Evolutionary conservation across 1,284 basidiomycete genomes (phyloP).

Genomic region (Rhodotorula sp.): DNA sequence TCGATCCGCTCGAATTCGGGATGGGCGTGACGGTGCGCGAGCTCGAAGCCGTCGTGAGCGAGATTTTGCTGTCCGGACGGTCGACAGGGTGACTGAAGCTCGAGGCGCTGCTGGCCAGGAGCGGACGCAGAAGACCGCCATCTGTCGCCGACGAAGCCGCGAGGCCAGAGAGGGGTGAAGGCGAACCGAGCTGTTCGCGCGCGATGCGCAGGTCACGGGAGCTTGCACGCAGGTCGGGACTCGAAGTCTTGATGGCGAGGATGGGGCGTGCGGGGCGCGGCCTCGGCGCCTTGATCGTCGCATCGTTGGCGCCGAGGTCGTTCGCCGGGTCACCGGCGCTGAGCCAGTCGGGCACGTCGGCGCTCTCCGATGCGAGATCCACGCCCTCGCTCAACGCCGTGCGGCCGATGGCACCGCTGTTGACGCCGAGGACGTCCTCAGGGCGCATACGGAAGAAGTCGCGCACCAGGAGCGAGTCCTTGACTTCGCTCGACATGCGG

Average conservation of each 20-base stretch:
- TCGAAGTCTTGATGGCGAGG: conserved; percentile 36
- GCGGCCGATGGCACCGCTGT: neutral
- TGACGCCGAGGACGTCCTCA: conserved; percentile 1
- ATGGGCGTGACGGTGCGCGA: conserved; percentile 15
- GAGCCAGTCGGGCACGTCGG: conserved; percentile 5
- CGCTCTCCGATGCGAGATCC: neutral
- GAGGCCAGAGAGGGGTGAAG: neutral
- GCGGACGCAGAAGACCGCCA: neutral
- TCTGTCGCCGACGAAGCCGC: no score
- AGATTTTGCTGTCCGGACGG: neutral
- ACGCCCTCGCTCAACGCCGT: neutral
- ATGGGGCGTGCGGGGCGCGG: conserved; percentile 19
- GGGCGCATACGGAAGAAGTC: conserved; percentile 38
- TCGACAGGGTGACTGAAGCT: conserved; percentile 5
- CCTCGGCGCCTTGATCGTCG: conserved; percentile 16
- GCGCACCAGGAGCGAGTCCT: conserved; percentile 27
- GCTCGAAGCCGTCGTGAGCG: conserved; percentile 8
- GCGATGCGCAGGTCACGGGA: neutral
- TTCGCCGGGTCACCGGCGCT: conserved; percentile 4
- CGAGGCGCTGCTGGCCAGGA: neutral
- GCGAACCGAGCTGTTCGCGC: neutral
- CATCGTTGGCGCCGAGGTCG: conserved; percentile 10
- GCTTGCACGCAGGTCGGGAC: conserved; percentile 35
- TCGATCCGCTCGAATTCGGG: neutral
- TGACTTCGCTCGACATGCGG: conserved; percentile 33